These are phyloP conservation scores for Lactifluus subvellereus DNA, from an alignment of 768 basidiomycete species.

Conservation along the genomic window DNA sequence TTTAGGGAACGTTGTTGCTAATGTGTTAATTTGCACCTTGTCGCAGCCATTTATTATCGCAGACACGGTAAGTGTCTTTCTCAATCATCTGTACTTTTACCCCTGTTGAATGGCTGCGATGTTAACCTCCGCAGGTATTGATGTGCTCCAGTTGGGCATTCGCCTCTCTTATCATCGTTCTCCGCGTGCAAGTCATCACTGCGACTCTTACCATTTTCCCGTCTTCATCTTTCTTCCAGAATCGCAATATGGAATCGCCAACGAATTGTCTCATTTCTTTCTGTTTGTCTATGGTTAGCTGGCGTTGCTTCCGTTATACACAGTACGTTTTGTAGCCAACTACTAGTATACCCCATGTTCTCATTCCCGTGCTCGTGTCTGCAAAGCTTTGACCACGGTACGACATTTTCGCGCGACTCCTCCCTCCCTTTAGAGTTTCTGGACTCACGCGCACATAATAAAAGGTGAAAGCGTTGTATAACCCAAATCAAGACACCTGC, in stretches of 20 bases:
- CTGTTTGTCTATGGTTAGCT: not conserved
- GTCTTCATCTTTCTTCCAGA: not conserved
- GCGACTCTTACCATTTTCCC: not conserved
- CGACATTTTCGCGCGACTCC: not conserved
- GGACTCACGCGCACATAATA: not conserved
- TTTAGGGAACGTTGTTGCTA: not conserved
- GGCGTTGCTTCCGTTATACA: not conserved
- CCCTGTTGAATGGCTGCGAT: not conserved
- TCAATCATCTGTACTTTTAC: not conserved
- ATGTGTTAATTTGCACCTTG: not conserved
- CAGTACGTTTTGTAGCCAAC: not conserved
- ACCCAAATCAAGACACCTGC: not conserved
- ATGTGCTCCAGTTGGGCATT: not conserved
- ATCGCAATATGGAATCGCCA: slow-evolving; percentile 2
- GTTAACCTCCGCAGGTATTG: not conserved
- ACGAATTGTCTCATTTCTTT: not conserved
- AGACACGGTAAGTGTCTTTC: not conserved
- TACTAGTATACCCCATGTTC: not conserved
- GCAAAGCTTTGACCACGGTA: slow-evolving; percentile 1
- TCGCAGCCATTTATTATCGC: not conserved
- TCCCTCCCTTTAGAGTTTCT: not conserved
- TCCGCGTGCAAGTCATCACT: not conserved
- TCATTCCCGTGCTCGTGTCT: not conserved
- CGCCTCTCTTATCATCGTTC: slow-evolving; percentile 1
- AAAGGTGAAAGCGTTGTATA: not conserved